phyloP scores from a whole-genome alignment of 2,329 filamentous ascomycete genomes.

The Hawksworthiomyces lignivorus region DNA sequence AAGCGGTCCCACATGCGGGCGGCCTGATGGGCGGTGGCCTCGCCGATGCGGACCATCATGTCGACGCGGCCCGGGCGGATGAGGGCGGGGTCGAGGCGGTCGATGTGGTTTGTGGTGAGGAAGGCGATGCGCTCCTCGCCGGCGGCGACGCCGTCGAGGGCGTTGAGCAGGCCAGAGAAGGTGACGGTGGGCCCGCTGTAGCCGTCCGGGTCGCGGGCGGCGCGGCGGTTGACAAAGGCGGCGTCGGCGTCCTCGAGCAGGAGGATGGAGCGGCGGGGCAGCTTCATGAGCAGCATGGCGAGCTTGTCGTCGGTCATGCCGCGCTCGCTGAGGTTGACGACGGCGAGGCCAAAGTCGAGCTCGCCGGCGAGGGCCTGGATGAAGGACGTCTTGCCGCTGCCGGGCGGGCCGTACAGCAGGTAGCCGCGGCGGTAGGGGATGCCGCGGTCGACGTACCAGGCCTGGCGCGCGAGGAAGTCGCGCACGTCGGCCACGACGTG shows the following conservation, averaged over 20 bases:
- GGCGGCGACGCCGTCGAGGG: conserved; percentile 84
- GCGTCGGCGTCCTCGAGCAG: conserved; percentile 87
- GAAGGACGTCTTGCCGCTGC: conserved; percentile 90
- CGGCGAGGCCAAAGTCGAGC: conserved; percentile 84
- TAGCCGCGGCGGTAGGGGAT: conserved; percentile 90
- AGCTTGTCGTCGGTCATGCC: conserved; percentile 85
- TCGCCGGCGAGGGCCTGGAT: conserved; percentile 93
- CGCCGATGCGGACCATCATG: conserved; percentile 82
- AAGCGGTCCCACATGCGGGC: conserved; percentile 88
- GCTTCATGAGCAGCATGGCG: conserved; percentile 76
- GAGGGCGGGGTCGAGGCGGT: conserved; percentile 79
- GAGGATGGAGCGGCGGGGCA: conserved; percentile 74
- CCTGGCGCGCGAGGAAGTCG: conserved; percentile 69
- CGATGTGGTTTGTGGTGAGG: conserved; percentile 89
- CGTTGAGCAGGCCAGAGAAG: conserved; percentile 83
- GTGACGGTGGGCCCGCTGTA: conserved; percentile 86
- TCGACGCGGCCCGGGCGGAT: conserved; percentile 89
- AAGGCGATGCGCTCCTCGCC: conserved; percentile 92
- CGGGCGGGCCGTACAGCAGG: conserved; percentile 79
- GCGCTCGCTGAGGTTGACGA: conserved; percentile 83
- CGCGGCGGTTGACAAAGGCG: conserved; percentile 74
- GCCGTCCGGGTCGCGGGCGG: conserved; percentile 70
- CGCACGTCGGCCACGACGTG: conserved; percentile 70
- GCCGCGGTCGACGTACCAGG: conserved; percentile 91
- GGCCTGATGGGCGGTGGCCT: conserved; percentile 81